Base-by-base conservation (phyloP, 164 flowering plant species). In the Stephania yunnanensis region DNA sequence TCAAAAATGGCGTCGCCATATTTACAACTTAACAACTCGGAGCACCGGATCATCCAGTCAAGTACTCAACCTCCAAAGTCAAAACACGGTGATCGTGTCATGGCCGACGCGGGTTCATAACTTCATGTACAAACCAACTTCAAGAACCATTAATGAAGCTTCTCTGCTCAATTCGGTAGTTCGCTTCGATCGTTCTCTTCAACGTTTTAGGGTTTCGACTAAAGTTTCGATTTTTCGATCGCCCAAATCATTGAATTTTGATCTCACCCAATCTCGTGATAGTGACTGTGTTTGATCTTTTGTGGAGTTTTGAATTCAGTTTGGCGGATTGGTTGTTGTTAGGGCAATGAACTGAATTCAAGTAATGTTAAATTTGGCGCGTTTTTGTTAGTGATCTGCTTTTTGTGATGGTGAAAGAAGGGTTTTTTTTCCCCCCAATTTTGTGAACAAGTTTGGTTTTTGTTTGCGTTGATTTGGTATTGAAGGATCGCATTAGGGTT, bases 41-140 rank as follows among this genome's bases (percentile, higher is more conserved):
- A 66, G 69, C 15, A 66, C 69, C 4, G 44, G 69, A 66, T 66
- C 69, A 25, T 66, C 69, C 25, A 66, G 69, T 61, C 19, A n/a
- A 61, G 25, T 25, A 36, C 42, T 36, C 42, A 2, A 36, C 42
- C 42, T 48, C 6, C 53, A 15, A 63, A 63, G 66, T 66, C 44
- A 9, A 66, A 25, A 29, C 69, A 25, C 69, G 69, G 69, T 7
- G 44, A 68, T 68, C 46, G 15, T 31, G 45, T 68, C 2, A 64
- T 7, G 68, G 69, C 44, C 30, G 13, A 66, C 42, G 69, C 68
- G 68, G 68, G 30, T 36, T 36, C 42, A n/a, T n/a, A n/a, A n/a
- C n/a, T n/a, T n/a, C n/a, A 36, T 36, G 0, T 36, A 36, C 42
- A 36, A 36, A 36, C 42, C 4, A 36, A 36, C 3, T 4, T 36